These are phyloP conservation scores for Xylaria venustula DNA, from an alignment of 495 filamentous ascomycete species.

Conservation along the genomic window DNA sequence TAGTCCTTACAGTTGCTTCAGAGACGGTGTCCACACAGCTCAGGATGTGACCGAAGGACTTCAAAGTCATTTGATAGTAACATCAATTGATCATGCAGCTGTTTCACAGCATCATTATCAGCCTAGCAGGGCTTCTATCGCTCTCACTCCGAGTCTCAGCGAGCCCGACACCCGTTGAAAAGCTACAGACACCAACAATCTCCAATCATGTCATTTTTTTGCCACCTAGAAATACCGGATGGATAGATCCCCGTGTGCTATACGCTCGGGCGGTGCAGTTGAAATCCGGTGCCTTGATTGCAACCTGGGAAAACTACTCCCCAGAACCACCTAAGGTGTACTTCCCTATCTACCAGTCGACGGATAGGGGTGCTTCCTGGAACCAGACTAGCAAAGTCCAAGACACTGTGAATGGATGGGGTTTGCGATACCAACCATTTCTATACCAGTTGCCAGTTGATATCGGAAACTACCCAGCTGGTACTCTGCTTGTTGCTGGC, in stretches of 20 bases:
- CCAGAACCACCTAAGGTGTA: slow-evolving; percentile 56
- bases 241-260: slow-evolving; percentile 45
- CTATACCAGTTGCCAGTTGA: slow-evolving; percentile 57
- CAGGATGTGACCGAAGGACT: not conserved
- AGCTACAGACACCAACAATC: slow-evolving; percentile 16
- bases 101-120: not conserved
- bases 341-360: slow-evolving; percentile 65
- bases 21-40: not conserved
- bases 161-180: not conserved
- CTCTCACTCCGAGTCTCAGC: not conserved
- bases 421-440: slow-evolving; percentile 66
- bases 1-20: not conserved
- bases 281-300: slow-evolving; percentile 49
- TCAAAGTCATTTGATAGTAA: not conserved
- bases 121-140: not conserved
- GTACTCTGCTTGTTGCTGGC: slow-evolving; percentile 62
- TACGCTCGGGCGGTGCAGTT: slow-evolving; percentile 56
- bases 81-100: not conserved
- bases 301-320: slow-evolving; percentile 66
- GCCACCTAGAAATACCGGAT: slow-evolving; percentile 37
- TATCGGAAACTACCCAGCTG: slow-evolving; percentile 55
- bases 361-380: slow-evolving; percentile 62
- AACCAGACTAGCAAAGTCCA: slow-evolving; percentile 57
- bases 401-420: slow-evolving; percentile 62
- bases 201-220: slow-evolving; percentile 39